Base-by-base conservation (phyloP, 139 green algal species). In the Haematococcus sp. region DNA sequence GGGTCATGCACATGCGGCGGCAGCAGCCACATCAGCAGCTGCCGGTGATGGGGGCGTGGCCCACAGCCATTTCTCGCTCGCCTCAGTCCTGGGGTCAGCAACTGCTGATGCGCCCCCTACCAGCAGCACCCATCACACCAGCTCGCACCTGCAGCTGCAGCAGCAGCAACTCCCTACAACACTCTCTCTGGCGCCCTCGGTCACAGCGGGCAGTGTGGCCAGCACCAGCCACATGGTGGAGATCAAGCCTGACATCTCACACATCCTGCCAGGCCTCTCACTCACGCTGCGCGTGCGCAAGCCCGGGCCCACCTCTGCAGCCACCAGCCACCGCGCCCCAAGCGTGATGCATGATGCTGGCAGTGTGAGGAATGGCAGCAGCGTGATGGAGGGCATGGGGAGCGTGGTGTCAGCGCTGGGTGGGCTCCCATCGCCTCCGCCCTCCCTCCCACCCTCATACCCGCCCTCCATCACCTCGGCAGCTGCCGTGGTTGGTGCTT, bases 241-340 rank as follows among this genome's bases (percentile, higher is more conserved):
- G 75, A 30, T 81, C 13, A 31, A 60, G 33, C 75, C 59, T 30
- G 68, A 81, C 59, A 76, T 76, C 30, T 81, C 75, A 31, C 60
- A 43, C 49, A 27, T 80, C 2, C n/a, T 76, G 60, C 75, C 75
- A 0, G 75, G 68, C 19, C 74, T 80, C 44, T 76, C 68, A 0
- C 61, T 81, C 17, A 60, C 51, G 9, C 60, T 73, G 60, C 68
- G 68, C 28, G 51, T 76, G 31, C 65, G 55, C n/a, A 63, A 64
- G 33, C 60, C 75, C 32, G 23, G 33, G 25, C 3, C 25, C 4
- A 22, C n/a, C 22, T 30, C 23, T 22, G 30, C 25, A 4, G 3
- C n/a, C 23, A 34, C 58, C 25, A 49, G 40, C 40, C 40, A 49
- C 3, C 58, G 28, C 11, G 11, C 9, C 4, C 54, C 27, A 61